phyloP scores from a whole-genome alignment of 345 rosid genomes.

The Arabidopsis thaliana region DNA sequence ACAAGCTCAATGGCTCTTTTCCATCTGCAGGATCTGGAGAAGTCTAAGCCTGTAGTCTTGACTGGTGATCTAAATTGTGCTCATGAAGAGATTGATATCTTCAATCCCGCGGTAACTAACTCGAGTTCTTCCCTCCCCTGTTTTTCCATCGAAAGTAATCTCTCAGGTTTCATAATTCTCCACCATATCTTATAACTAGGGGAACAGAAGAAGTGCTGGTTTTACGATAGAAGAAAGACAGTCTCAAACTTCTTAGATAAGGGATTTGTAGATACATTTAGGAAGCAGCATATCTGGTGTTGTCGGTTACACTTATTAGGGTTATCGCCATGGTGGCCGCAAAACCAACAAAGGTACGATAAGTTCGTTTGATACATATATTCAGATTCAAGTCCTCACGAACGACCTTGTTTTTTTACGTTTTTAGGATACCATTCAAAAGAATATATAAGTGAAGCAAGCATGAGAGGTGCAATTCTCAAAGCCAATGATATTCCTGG shows the following conservation, averaged over 20 bases:
- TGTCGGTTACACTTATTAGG: slow-evolving; percentile 96
- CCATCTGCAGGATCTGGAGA: slow-evolving; percentile 76
- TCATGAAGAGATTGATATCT: slow-evolving; percentile 93
- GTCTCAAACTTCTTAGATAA: slow-evolving; percentile 76
- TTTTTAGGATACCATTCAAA: slow-evolving; percentile 30
- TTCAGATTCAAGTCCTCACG: slow-evolving; percentile 16
- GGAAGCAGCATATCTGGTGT: slow-evolving; percentile 79
- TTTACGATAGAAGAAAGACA: slow-evolving; percentile 86
- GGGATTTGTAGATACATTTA: slow-evolving; percentile 91
- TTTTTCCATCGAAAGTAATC: not conserved
- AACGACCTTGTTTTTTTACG: not conserved
- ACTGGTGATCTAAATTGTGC: slow-evolving; percentile 96
- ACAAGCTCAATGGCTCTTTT: not conserved
- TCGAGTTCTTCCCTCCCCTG: not conserved
- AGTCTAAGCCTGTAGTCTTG: slow-evolving; percentile 93
- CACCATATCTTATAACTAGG: slow-evolving; percentile 49
- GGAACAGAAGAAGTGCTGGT: slow-evolving; percentile 94
- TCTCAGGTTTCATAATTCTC: slow-evolving; percentile 29
- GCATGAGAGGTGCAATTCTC: slow-evolving; percentile 41
- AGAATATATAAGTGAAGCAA: slow-evolving; percentile 44
- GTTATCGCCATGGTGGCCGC: slow-evolving; percentile 79
- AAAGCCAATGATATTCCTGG: slow-evolving; percentile 47
- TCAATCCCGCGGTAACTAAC: slow-evolving; percentile 71
- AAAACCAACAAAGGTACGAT: slow-evolving; percentile 75
- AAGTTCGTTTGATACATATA: not conserved